phyloP scores from a whole-genome alignment of 306 rosid species.

The Benincasa hispida region DNA sequence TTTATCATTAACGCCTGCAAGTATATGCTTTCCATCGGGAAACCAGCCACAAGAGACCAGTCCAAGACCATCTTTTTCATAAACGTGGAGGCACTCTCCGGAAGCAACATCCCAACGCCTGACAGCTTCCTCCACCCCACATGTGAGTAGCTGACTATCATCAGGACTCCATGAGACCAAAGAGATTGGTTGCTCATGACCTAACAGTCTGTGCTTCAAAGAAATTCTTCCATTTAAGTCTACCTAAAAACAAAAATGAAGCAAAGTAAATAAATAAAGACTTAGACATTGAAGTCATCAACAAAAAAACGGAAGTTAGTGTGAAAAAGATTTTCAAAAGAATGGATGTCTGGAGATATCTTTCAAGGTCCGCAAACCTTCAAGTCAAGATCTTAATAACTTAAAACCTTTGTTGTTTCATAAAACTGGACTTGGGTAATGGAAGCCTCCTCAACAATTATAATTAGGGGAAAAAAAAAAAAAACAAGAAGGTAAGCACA shows the following conservation, averaged over 20 bases:
- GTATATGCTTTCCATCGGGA: slow-evolving; percentile 73
- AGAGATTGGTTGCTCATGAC: slow-evolving; percentile 73
- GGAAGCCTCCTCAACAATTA: not conserved
- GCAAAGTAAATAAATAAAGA: not conserved
- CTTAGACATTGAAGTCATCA: not conserved
- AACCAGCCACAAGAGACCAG: slow-evolving; percentile 88
- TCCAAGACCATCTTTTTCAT: slow-evolving; percentile 64
- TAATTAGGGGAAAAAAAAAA: not conserved
- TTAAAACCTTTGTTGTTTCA: not conserved
- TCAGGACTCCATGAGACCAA: slow-evolving; percentile 92
- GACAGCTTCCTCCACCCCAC: slow-evolving; percentile 87
- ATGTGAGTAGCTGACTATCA: slow-evolving; percentile 77
- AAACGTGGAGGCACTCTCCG: slow-evolving; percentile 78
- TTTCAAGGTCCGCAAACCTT: not conserved
- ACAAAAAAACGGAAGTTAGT: slow-evolving; percentile 1
- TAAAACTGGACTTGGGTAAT: not conserved
- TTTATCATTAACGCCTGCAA: slow-evolving; percentile 78
- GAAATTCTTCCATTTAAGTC: slow-evolving; percentile 38
- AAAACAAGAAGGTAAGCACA: not conserved
- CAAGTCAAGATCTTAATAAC: not conserved
- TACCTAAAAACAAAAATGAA: slow-evolving; percentile 33
- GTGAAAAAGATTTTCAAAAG: not conserved
- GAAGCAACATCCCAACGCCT: slow-evolving; percentile 88
- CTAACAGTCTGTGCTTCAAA: slow-evolving; percentile 62
- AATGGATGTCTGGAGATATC: not conserved